Evolutionary conservation across 805 yeast genomes (phyloP).

Genomic region (Candida yuanshanica): DNA sequence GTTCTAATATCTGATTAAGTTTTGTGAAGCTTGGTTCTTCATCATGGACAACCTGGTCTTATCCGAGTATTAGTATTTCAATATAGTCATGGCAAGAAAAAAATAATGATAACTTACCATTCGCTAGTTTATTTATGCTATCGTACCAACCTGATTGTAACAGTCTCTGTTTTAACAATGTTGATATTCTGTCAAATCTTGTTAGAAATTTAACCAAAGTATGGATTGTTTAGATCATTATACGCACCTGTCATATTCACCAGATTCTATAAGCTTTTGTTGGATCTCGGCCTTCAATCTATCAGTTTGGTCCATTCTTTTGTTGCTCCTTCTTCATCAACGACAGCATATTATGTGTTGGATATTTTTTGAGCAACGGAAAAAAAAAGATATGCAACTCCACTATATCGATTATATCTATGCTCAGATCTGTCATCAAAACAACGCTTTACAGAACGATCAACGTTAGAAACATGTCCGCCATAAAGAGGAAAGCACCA

Average conservation of each 20-base stretch:
- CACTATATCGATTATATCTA: too few relatives aligned
- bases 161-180: slow-evolving; percentile 54
- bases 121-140: slow-evolving; percentile 55
- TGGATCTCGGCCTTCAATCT: slow-evolving; percentile 56
- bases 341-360: not conserved
- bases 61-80: not conserved
- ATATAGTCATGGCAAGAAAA: not conserved
- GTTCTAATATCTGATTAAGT: slow-evolving; percentile 48
- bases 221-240: slow-evolving; percentile 27
- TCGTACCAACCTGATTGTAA: slow-evolving; percentile 86
- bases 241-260: slow-evolving; percentile 56
- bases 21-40: slow-evolving; percentile 46
- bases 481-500: slow-evolving; percentile 28
- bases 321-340: not conserved
- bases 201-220: not conserved
- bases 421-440: not conserved
- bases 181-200: slow-evolving; percentile 41
- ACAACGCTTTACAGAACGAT: not conserved
- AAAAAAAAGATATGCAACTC: too few relatives aligned
- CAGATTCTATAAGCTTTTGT: slow-evolving; percentile 64
- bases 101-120: slow-evolving; percentile 28
- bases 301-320: slow-evolving; percentile 7
- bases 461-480: not conserved
- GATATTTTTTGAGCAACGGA: too few relatives aligned
- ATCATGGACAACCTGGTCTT: slow-evolving; percentile 34